phyloP scores from a whole-genome alignment of 129 eudicot genomes.

The Pulicaria dysenterica region DNA sequence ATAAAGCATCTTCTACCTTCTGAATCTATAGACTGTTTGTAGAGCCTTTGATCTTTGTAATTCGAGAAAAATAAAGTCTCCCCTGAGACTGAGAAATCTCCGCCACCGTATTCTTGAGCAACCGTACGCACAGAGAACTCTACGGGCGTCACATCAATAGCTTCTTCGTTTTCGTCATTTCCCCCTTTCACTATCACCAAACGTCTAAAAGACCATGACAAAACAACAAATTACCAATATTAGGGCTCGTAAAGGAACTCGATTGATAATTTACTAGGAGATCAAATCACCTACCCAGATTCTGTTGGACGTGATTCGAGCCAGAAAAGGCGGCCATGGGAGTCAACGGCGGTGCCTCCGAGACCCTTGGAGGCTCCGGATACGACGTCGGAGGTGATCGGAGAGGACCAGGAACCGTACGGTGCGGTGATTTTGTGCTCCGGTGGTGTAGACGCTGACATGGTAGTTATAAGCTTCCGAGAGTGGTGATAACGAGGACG shows the following conservation, averaged over 20 bases:
- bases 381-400: conserved; percentile 83
- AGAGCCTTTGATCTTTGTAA: conserved; percentile 91
- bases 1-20: conserved; percentile 43
- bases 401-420: conserved; percentile 92
- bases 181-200: conserved; percentile 66
- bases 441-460: conserved; percentile 41
- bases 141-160: conserved; percentile 73
- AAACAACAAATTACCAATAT: conserved; percentile 6
- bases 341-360: conserved; percentile 76
- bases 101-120: conserved; percentile 97
- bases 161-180: conserved; percentile 50
- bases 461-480: conserved; percentile 23
- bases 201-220: conserved; percentile 49
- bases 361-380: conserved; percentile 86
- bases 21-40: conserved; percentile 61
- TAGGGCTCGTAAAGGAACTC: background rate
- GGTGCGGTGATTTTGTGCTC: conserved; percentile 62
- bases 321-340: conserved; percentile 77
- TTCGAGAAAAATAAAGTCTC: conserved; percentile 74
- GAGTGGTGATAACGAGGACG: conserved; percentile 16
- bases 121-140: conserved; percentile 82
- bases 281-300: conserved; percentile 56
- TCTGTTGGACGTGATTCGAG: conserved; percentile 89
- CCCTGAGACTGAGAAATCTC: conserved; percentile 68
- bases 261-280: background rate